These are phyloP conservation scores for Acer campestre DNA, from an alignment of 345 rosid genomes.

Conservation along the genomic window DNA sequence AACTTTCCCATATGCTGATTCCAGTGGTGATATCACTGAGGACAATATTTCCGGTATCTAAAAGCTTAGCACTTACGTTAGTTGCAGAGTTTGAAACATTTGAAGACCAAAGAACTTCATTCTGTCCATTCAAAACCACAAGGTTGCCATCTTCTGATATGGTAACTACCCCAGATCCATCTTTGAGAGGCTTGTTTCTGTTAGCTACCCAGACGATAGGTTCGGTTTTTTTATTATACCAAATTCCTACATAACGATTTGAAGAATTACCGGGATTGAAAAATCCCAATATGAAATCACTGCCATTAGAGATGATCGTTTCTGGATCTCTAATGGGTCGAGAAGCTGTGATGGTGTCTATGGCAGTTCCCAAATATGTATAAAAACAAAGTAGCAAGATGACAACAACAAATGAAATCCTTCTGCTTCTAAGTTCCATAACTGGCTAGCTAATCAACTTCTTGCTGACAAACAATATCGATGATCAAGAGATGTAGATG, in stretches of 20 bases:
- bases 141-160: constrained; percentile 51
- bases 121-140: constrained; percentile 36
- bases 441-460: not conserved
- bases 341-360: not conserved
- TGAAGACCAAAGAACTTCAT: constrained; percentile 53
- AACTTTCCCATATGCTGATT: constrained; percentile 59
- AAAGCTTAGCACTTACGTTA: constrained; percentile 20
- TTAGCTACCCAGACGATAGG: constrained; percentile 57
- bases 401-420: not conserved
- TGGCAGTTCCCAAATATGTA: constrained; percentile 13
- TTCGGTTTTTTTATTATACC: not conserved
- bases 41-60: constrained; percentile 53
- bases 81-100: constrained; percentile 18
- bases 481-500: too few species aligned
- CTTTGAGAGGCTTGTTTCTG: constrained; percentile 39
- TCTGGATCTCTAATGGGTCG: not conserved
- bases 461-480: not conserved
- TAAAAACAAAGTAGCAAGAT: constrained; percentile 26
- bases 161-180: constrained; percentile 40
- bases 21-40: constrained; percentile 31
- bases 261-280: not conserved
- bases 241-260: not conserved
- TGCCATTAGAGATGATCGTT: not conserved
- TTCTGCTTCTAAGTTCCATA: not conserved
- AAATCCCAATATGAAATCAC: not conserved